Base-by-base conservation (phyloP, 768 basidiomycete species). In the Pisolithus albus region DNA sequence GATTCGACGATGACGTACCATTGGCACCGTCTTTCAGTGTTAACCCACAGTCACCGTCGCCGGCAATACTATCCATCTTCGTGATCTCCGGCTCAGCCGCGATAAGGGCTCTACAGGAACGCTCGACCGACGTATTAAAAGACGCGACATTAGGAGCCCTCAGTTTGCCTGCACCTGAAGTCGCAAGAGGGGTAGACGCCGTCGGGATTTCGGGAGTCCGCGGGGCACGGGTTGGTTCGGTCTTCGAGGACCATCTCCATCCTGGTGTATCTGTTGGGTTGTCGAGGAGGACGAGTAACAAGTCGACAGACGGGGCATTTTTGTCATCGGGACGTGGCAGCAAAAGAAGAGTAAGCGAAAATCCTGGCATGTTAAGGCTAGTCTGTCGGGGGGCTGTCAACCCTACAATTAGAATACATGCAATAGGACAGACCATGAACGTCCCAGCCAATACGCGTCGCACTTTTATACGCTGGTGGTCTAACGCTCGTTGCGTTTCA, bases 301-400 rank as follows among this genome's bases (percentile, higher is more conserved):
- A 51, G 39, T 72, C 65, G 2, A 68, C 51, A 6, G 70, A 60
- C 7, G 78, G 73, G 1, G 71, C 67, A 36, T 65, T 61, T 1
- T 67, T 50, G 23, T 77, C 75, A 38, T 70, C 55, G 42, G 69
- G 46, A 28, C 69, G 62, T 0, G 92, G 88, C 9, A 95, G 79
- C 8, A 90, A 78, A 15, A 93, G 74, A 16, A 92, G 75, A 1
- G 90, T 88, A 53, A 95, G 72, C 15, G 90, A 92, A 65, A 94
- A 89, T 2, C 92, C 92, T 28, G 91, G 88, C 88, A 93, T 92
- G 68, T 92, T 93, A 56, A 95, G 77, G 52, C 86, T 89, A 21
- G 90, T 92, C 91, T 86, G 65, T 34, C 59, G 13, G 34, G 5
- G 11, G 11, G 5, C 34, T 11, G 34, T 34, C 34, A 34, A 15